Evolutionary conservation across 495 filamentous ascomycete genomes (phyloP), one percentile per base, ranked within the genome.

Genomic region (Patellaria atrata): DNA sequence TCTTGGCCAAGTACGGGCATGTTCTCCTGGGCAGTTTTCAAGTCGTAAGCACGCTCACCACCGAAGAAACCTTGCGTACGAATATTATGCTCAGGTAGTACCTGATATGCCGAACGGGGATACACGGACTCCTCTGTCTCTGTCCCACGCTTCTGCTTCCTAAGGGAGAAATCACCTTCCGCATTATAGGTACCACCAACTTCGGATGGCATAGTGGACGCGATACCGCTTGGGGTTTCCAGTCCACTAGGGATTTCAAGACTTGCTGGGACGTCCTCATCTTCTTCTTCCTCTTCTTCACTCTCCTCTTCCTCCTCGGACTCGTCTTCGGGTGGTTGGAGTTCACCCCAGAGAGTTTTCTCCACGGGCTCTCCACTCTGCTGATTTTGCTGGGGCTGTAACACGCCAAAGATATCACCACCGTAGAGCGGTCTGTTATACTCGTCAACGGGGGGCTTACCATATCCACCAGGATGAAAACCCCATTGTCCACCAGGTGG

Each of bases 401-500:
- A 60, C 30, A 86, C 73, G 37, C 89, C 89, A 50, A 93, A 92
- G 20, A 94, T 82, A 54, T 94, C 89, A 35, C 85, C 85, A 32
- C 89, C 89, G 51, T 83, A 96, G 5, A 93, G 61, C 1, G 89
- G 86, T 16, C 80, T 59, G 53, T 89, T 86, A 51, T 79, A 80
- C 45, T 94, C 89, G 53, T 94, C 85, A 0, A 91, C 73, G 2
- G 89, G 89, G 2, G 89, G 89, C 52, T 94, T 94, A 29, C 89
- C 89, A 58, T 89, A 97, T 23, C 87, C 85, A 26, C 89, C 89
- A 18, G 89, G 84, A 47, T 86, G 79, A 51, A 92, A 94, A 11
- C 89, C 89, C 89, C 89, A 97, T 48, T 72, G 67, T 7, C 77
- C 85, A n/a, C 89, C 89, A n/a, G 80, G 68, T 3, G 89, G 89